Evolutionary conservation across 257 asterid genomes (phyloP).

Genomic region (Leptodermis oblonga): DNA sequence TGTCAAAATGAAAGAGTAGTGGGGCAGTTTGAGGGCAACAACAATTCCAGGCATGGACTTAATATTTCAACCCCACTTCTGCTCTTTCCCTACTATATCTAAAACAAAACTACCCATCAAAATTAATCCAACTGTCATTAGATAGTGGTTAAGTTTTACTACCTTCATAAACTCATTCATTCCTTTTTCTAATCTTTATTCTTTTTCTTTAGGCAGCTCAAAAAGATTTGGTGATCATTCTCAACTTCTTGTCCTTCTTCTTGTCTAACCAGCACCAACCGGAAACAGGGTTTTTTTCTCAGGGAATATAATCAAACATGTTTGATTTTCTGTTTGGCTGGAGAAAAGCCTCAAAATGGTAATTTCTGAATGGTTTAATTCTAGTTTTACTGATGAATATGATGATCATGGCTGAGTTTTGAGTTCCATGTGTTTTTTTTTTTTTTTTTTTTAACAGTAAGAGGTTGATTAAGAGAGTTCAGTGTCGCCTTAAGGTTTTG

Average conservation of each 20-base stretch:
- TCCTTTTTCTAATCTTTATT: not conserved
- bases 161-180: not conserved
- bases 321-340: constrained; percentile 67
- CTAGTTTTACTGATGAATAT: not conserved
- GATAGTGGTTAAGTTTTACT: constrained; percentile 18
- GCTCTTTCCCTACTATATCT: constrained; percentile 9
- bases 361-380: not conserved
- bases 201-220: constrained; percentile 4
- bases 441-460: not conserved
- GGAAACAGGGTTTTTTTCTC: not conserved
- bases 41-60: constrained; percentile 2
- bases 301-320: constrained; percentile 23
- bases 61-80: constrained; percentile 16
- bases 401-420: not conserved
- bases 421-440: not conserved
- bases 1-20: not conserved
- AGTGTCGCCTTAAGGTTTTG: no score
- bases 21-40: constrained; percentile 24
- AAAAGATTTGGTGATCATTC: constrained; percentile 13
- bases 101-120: constrained; percentile 28
- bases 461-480: no score
- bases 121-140: constrained; percentile 5
- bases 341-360: constrained; percentile 94
- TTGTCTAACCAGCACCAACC: constrained; percentile 10
- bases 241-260: not conserved